A percentile compares a stretch with the other conserved stretches of the same genome.
These are phyloP conservation scores for Purshia tridentata DNA, from an alignment of 306 rosid genomes.

Conservation along the genomic window DNA sequence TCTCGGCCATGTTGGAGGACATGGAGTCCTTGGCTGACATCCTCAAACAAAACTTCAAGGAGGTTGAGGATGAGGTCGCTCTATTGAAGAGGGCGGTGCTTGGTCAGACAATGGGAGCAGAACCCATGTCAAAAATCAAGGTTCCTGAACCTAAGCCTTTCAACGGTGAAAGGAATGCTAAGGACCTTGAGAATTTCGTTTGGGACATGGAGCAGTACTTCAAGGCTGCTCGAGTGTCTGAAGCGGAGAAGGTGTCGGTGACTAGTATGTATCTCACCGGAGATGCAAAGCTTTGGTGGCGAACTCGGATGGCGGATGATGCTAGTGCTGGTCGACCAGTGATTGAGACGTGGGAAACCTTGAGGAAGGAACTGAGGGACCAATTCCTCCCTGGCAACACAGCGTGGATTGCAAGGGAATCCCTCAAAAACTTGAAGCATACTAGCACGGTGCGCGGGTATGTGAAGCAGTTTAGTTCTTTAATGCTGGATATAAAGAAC, in stretches of 20 bases:
- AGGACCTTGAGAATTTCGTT: not conserved
- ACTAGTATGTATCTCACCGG: not conserved
- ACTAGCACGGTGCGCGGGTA: not conserved
- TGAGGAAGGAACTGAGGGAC: not conserved
- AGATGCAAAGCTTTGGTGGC: not conserved
- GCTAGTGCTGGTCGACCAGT: accelerated
- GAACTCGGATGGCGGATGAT: not conserved
- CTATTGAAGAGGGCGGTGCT: too few relatives aligned
- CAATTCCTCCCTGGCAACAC: slow-evolving; percentile 7
- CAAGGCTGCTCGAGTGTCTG: not conserved
- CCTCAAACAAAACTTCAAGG: too few relatives aligned
- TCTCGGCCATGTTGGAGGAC: too few relatives aligned
- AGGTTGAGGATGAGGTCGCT: too few relatives aligned
- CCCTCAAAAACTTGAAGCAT: not conserved
- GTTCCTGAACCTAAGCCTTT: not conserved
- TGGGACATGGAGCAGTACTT: slow-evolving; percentile 2
- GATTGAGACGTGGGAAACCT: not conserved
- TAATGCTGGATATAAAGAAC: not conserved
- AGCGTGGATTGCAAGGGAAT: not conserved
- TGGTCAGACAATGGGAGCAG: too few relatives aligned
- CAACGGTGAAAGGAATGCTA: not conserved
- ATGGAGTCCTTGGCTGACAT: too few relatives aligned
- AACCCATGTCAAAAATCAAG: not conserved
- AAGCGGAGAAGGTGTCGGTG: not conserved
- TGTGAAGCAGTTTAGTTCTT: not conserved